A percentile compares a stretch with the other conserved stretches of the same genome.
Evolutionary conservation across 2,329 filamentous ascomycete genomes (phyloP).

Genomic region (Pezicula rhizophila): DNA sequence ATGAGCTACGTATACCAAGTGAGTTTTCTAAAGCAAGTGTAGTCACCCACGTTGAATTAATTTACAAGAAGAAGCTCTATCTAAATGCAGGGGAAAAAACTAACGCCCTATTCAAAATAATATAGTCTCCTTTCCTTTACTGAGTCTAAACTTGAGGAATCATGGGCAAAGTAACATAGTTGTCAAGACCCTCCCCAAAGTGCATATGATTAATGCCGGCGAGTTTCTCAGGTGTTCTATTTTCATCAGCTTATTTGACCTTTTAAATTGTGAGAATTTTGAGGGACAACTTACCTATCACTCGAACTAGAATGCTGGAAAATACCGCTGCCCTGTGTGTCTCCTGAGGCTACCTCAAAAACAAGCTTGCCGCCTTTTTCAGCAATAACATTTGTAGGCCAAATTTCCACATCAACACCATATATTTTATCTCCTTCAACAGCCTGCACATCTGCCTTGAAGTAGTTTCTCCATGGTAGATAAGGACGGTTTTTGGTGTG

Average conservation of each 20-base stretch:
- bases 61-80: background rate
- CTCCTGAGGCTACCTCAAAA: conserved; percentile 48
- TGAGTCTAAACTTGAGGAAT: conserved; percentile 33
- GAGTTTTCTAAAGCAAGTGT: too few relatives aligned
- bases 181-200: conserved; percentile 41
- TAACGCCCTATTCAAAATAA: too few relatives aligned
- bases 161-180: conserved; percentile 47
- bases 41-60: too few relatives aligned
- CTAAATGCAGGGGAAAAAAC: too few relatives aligned
- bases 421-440: conserved; percentile 52
- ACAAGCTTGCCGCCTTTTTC: conserved; percentile 46
- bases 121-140: too few relatives aligned
- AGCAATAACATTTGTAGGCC: conserved; percentile 56
- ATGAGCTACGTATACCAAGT: background rate
- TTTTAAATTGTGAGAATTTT: background rate
- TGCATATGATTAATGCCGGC: conserved; percentile 47
- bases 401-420: conserved; percentile 55
- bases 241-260: background rate
- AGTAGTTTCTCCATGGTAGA: conserved; percentile 54
- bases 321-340: conserved; percentile 54
- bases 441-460: conserved; percentile 46
- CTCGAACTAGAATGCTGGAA: conserved; percentile 46
- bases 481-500: conserved; percentile 46
- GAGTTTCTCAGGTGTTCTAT: conserved; percentile 33
- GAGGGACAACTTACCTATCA: conserved; percentile 36